Evolutionary conservation across 306 rosid genomes (phyloP).

Genomic region (Acacia confusa): DNA sequence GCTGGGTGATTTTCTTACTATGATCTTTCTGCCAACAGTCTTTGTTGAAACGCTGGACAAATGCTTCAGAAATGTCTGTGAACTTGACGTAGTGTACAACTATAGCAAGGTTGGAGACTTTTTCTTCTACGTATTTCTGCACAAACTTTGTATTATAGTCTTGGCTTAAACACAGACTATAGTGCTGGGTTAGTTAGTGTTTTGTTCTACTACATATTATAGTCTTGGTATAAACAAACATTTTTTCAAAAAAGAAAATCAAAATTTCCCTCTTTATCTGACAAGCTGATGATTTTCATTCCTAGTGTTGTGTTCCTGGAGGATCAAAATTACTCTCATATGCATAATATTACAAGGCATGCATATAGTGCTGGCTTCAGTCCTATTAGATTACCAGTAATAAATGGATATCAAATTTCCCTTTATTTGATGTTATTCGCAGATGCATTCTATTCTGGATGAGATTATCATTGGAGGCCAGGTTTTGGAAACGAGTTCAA

Average conservation of each 20-base stretch:
- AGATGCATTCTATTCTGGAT: constrained; percentile 85
- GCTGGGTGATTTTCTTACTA: constrained; percentile 31
- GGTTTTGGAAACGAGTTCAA: constrained; percentile 88
- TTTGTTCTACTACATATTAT: too few relatives aligned
- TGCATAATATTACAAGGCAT: constrained; percentile 7
- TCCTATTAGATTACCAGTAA: not conserved
- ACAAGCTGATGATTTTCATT: not conserved
- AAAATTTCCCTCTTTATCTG: not conserved
- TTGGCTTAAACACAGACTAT: not conserved
- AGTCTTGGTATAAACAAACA: too few relatives aligned
- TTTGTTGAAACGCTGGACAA: constrained; percentile 96
- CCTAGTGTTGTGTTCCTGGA: not conserved
- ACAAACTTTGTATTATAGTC: not conserved
- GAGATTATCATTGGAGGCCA: constrained; percentile 90
- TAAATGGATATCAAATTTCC: constrained; percentile 22
- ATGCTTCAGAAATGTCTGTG: constrained; percentile 95
- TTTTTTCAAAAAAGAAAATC: not conserved
- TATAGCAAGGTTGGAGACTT: constrained; percentile 75
- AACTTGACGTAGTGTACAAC: constrained; percentile 90
- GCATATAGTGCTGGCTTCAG: not conserved
- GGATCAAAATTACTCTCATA: constrained; percentile 8
- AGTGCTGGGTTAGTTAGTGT: too few relatives aligned
- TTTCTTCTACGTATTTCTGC: not conserved
- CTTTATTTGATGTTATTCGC: constrained; percentile 22
- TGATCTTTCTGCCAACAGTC: constrained; percentile 56